Conservation (phyloP, 1,139 yeast species). For the Debaryomycetaceae sp. region DNA sequence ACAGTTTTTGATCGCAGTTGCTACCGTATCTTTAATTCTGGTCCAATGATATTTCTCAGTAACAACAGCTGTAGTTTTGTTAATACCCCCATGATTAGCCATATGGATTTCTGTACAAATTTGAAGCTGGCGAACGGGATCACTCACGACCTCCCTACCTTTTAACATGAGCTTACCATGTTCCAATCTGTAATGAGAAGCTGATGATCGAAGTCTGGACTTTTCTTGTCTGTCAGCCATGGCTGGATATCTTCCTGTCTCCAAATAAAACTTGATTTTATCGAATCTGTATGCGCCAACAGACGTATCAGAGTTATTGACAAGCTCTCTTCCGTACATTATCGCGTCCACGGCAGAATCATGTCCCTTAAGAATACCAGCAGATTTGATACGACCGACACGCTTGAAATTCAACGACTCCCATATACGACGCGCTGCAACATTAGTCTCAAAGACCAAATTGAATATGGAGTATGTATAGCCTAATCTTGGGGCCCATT, state of each 20-base stretch:
- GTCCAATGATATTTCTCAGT: slow-evolving; percentile 89
- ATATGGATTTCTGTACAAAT: slow-evolving; percentile 72
- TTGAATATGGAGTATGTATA: slow-evolving; percentile 83
- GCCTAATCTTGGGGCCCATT: slow-evolving; percentile 90
- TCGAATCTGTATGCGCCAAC: slow-evolving; percentile 68
- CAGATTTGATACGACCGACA: slow-evolving; percentile 75
- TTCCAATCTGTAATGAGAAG: slow-evolving; percentile 69
- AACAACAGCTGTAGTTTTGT: slow-evolving; percentile 75
- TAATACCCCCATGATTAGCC: slow-evolving; percentile 82
- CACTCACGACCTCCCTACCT: slow-evolving; percentile 79
- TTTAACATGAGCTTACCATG: slow-evolving; percentile 74
- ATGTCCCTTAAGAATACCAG: slow-evolving; percentile 83
- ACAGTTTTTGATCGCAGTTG: slow-evolving; percentile 75
- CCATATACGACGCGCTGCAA: slow-evolving; percentile 75
- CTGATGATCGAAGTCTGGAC: slow-evolving; percentile 76
- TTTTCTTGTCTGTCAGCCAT: slow-evolving; percentile 80
- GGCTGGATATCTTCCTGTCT: slow-evolving; percentile 84
- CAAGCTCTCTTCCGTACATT: slow-evolving; percentile 61
- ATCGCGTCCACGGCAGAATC: slow-evolving; percentile 80
- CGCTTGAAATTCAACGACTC: slow-evolving; percentile 76
- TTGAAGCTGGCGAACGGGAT: slow-evolving; percentile 68
- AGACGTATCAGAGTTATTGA: slow-evolving; percentile 47
- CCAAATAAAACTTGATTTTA: slow-evolving; percentile 71
- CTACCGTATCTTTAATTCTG: slow-evolving; percentile 83
- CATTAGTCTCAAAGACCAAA: slow-evolving; percentile 83